Evolutionary conservation across 2,329 filamentous ascomycete genomes (phyloP).

Genomic region (Aspergillus caelatus): DNA sequence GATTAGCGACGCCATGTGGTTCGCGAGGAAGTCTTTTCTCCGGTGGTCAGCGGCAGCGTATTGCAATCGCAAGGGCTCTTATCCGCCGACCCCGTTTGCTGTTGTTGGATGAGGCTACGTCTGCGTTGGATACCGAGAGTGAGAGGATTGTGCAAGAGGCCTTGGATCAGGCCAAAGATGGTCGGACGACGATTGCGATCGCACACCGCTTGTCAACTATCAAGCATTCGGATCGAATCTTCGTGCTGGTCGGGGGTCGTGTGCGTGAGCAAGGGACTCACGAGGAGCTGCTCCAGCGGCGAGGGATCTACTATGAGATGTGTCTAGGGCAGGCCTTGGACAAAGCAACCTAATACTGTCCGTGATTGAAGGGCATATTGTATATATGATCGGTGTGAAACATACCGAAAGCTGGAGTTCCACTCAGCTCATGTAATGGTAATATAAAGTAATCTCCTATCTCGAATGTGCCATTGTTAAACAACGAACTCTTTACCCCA

Average conservation of each 20-base stretch:
- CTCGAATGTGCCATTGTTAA: background rate
- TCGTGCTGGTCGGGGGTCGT: slow-evolving; percentile 43
- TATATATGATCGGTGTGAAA: background rate
- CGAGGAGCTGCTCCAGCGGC: slow-evolving; percentile 37
- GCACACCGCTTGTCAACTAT: slow-evolving; percentile 45
- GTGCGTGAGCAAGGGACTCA: slow-evolving; percentile 47
- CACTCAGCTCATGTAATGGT: background rate
- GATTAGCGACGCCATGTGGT: slow-evolving; percentile 38
- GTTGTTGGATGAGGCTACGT: slow-evolving; percentile 49
- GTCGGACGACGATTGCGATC: slow-evolving; percentile 38
- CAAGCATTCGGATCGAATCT: slow-evolving; percentile 25
- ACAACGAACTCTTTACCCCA: background rate
- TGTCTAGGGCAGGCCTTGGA: slow-evolving; percentile 9
- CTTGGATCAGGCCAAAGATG: slow-evolving; percentile 17
- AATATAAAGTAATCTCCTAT: background rate
- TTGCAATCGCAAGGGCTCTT: slow-evolving; percentile 48
- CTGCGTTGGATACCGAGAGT: slow-evolving; percentile 42
- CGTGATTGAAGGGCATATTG: background rate
- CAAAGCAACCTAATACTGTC: background rate
- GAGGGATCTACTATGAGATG: slow-evolving; percentile 8
- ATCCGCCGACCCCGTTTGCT: slow-evolving; percentile 44
- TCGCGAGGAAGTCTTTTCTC: slow-evolving; percentile 39
- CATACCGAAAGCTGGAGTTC: background rate
- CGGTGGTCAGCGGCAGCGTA: slow-evolving; percentile 47
- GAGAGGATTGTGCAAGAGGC: slow-evolving; percentile 30